Base-by-base conservation (phyloP, 495 filamentous ascomycete species). In the Chaetomium tenue region DNA sequence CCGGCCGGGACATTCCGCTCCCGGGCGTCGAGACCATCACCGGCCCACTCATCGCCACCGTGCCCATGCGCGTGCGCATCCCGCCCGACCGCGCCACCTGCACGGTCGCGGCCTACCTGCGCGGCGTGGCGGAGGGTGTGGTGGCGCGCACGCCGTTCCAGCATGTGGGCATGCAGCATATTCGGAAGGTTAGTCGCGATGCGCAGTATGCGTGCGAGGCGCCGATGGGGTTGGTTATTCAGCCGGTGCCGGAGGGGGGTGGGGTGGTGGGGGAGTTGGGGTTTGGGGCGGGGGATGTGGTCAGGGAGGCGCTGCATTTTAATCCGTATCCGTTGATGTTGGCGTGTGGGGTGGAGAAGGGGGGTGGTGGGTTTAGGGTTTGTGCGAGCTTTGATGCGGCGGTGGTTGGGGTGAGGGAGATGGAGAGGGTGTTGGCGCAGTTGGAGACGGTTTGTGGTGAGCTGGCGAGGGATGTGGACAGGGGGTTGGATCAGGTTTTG, bases 121-220 rank as follows among this genome's bases (percentile, higher is more conserved):
- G 81, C 39, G 53, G 72, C 0, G 75, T 91, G 2, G 85, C 89
- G 53, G 76, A 83, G 44, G 73, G 80, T 16, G 77, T 82, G 25
- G 71, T 84, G 22, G 75, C 76, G 1, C 80, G 82, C 1, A 84
- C 86, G 6, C 79, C 84, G 0, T 85, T 86, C 69, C 83, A 92
- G 72, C 87, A 90, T 54, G 79, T 84, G 69, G 89, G 89, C 8
- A 78, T 92, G 71, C 86, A 89, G 71, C 81, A 88, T 58, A 92
- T 92, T 63, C 78, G 84, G 61, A 78, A 79, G 23, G 77, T 90
- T 42, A 85, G 83, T 67, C 67, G 76, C 0, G 87, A 90, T 66
- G 83, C 88, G 5, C 78, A 83, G 40, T 77, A 84, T 65, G 88
- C 88, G 16, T 89, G 87, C 61, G 86, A 88, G 60, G 81, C 88